Evolutionary conservation across 495 filamentous ascomycete species (phyloP), one percentile per base, ranked within the genome.

Genomic region (Tuber calosporum): DNA sequence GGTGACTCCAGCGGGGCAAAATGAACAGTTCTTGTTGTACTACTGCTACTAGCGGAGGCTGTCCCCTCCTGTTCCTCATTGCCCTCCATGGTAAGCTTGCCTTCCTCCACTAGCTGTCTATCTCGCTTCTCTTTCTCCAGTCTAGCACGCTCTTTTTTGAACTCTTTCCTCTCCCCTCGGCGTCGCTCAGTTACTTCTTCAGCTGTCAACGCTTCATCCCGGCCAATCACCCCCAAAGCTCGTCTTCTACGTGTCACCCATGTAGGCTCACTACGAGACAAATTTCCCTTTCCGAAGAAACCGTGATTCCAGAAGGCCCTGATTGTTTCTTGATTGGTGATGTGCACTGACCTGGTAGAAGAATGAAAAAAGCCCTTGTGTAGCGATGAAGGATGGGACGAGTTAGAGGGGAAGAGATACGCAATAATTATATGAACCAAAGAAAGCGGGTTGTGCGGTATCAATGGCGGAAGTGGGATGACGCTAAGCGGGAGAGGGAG

Each of bases 381-480:
- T 67, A 89, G 82, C 6, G 84, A 79, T 1, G 84, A 81, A 41
- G 93, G 88, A 82, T 95, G 91, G 17, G 80, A 81, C n/a, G 87
- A 86, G 1, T 88, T 84, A 1, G 89, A 85, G 3, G 88, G 89
- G 3, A 86, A 87, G 69, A 96, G 81, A 85, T 92, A 93, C 42
- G 89, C 87, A 79, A 90, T 91, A 36, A 87, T 86, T 76, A 97
- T 86, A 74, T 92, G 90, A 70, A 97, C 83, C 70, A 96, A 83
- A 42, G 93, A 97, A 45, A 98, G 80, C 34, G 95, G 96, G 80
- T 99, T 97, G 83, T 93, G 93, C 66, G 93, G 94, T 77, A 97
- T 90, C 80, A 99, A 89, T 68, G 87, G 86, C 45, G 95, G 95
- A 40, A 97, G 86, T 66, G 94, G 93, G 82, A 91, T 89, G 22